These are phyloP conservation scores for Crucihimalaya himalaica DNA, from an alignment of 345 rosid species.

Conservation along the genomic window DNA sequence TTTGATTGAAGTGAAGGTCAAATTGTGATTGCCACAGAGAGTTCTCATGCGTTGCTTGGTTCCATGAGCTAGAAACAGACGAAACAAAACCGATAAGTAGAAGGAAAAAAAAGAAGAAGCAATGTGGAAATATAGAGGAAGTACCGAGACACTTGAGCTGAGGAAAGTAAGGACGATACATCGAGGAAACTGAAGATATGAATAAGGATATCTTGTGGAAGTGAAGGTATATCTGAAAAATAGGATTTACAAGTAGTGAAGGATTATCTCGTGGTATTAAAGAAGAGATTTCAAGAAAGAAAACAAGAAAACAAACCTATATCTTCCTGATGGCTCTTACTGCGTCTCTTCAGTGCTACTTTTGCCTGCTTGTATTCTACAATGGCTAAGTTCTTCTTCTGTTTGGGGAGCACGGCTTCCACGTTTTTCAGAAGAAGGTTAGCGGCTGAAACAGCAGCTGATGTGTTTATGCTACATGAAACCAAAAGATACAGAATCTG, in stretches of 20 bases:
- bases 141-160: conserved; percentile 69
- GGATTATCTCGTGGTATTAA: not conserved
- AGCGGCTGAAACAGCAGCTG: conserved; percentile 68
- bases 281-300: not conserved
- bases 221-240: conserved; percentile 52
- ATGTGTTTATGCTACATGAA: conserved; percentile 57
- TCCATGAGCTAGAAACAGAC: conserved; percentile 67
- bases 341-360: conserved; percentile 65
- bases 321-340: conserved; percentile 50
- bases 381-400: conserved; percentile 69
- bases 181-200: conserved; percentile 74
- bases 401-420: conserved; percentile 74
- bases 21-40: conserved; percentile 60
- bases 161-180: conserved; percentile 57
- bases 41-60: conserved; percentile 59
- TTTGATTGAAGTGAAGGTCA: conserved; percentile 39
- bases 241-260: not conserved
- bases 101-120: not conserved
- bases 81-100: conserved; percentile 16
- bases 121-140: not conserved
- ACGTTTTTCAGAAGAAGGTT: conserved; percentile 66
- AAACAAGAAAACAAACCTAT: conserved; percentile 39
- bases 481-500: not conserved
- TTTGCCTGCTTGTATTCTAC: conserved; percentile 75
- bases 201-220: conserved; percentile 70